Conservation (phyloP, 1,284 basidiomycete genomes). For the Austroboletus niveus region DNA sequence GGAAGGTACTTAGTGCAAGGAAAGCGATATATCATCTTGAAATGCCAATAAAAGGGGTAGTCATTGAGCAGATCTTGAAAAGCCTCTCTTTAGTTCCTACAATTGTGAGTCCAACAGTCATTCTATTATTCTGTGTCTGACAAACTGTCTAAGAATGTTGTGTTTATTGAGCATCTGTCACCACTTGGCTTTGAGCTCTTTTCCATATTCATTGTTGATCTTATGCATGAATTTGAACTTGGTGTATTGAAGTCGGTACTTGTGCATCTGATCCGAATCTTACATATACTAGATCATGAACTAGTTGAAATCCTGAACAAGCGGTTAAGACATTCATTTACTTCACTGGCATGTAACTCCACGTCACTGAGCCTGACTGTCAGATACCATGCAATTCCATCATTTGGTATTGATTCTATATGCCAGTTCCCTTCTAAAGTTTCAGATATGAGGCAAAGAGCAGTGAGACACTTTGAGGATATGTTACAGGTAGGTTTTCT, state of each 20-base stretch:
- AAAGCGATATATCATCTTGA: not conserved
- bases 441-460: not conserved
- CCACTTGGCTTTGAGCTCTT: not conserved
- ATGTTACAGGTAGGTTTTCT: conserved; percentile 2
- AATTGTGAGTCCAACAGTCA: not conserved
- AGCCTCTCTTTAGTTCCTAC: not conserved
- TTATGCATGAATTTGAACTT: not conserved
- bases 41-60: not conserved
- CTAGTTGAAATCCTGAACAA: not conserved
- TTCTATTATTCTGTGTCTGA: not conserved
- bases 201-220: not conserved
- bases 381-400: not conserved
- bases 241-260: not conserved
- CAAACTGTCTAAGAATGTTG: not conserved
- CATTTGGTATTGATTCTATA: not conserved
- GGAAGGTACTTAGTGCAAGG: not conserved
- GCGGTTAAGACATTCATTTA: not conserved
- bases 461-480: conserved; percentile 6
- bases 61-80: not conserved
- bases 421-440: conserved; percentile 1
- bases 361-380: not conserved
- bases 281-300: not conserved
- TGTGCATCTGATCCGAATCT: not conserved
- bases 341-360: not conserved
- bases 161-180: not conserved